These are phyloP conservation scores for Dendrobium huoshanense DNA, from an alignment of 106 monocot species.

Conservation along the genomic window DNA sequence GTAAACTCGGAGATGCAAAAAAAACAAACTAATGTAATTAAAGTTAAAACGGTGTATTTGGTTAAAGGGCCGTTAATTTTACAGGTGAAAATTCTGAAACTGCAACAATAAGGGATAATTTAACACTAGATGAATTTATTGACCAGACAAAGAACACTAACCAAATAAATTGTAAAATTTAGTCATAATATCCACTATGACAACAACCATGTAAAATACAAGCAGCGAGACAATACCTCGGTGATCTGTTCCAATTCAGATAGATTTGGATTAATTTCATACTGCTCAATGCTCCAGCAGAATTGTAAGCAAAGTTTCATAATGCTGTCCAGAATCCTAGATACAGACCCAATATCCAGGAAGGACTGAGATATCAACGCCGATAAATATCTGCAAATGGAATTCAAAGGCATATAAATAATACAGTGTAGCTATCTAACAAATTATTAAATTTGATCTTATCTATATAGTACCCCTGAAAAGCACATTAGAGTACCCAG, in stretches of 20 bases:
- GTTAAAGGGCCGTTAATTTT: too few species aligned
- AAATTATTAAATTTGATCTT: neutral
- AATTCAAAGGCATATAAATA: neutral
- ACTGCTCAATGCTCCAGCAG: conserved; percentile 81
- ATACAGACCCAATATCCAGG: conserved; percentile 98
- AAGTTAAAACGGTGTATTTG: too few species aligned
- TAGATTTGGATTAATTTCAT: conserved; percentile 55
- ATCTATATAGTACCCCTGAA: neutral
- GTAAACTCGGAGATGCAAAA: too few species aligned
- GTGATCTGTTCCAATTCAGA: conserved; percentile 76
- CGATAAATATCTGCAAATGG: conserved; percentile 63
- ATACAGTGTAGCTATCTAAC: neutral
- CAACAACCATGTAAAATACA: neutral
- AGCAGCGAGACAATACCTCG: conserved; percentile 45
- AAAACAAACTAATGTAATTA: too few species aligned
- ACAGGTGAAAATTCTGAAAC: too few species aligned
- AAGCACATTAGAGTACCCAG: neutral
- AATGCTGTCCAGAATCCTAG: conserved; percentile 94
- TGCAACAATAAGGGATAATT: too few species aligned
- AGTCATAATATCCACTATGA: neutral
- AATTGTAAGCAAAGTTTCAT: conserved; percentile 98
- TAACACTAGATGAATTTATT: too few species aligned
- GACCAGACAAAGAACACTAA: too few species aligned
- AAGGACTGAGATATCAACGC: conserved; percentile 97
- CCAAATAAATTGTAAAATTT: too few species aligned